These are phyloP conservation scores for Amanita inopinata DNA, from an alignment of 768 basidiomycete genomes.

Conservation along the genomic window DNA sequence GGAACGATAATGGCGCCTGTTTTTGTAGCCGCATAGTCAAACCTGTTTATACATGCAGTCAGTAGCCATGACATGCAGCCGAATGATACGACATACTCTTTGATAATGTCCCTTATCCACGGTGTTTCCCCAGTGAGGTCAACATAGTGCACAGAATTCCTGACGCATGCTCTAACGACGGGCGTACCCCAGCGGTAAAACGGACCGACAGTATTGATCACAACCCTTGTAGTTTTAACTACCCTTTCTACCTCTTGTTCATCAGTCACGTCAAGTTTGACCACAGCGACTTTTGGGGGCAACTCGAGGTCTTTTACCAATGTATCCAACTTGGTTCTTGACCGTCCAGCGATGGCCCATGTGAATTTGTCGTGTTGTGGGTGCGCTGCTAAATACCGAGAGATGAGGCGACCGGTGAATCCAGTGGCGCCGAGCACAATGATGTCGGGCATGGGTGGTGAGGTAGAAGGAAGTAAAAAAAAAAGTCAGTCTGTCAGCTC, in stretches of 20 bases:
- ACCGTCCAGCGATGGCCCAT: constrained; percentile 64
- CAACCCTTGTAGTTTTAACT: constrained; percentile 50
- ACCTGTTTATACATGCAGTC: constrained; percentile 30
- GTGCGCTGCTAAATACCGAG: constrained; percentile 57
- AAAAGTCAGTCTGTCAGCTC: too few species aligned
- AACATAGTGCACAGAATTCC: constrained; percentile 71
- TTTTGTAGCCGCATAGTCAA: constrained; percentile 62
- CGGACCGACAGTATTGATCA: constrained; percentile 74
- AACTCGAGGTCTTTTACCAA: constrained; percentile 40
- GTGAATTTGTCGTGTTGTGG: constrained; percentile 50
- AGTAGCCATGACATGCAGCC: constrained; percentile 5
- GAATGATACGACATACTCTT: constrained; percentile 31
- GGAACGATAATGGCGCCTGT: constrained; percentile 72
- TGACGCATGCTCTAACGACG: constrained; percentile 68
- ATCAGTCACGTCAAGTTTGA: constrained; percentile 53
- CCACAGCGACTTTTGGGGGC: constrained; percentile 30
- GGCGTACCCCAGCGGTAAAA: constrained; percentile 65
- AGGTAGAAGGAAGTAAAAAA: background rate
- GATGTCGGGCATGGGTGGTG: constrained; percentile 32
- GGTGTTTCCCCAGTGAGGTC: constrained; percentile 71
- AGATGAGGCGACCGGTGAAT: constrained; percentile 61
- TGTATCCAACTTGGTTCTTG: constrained; percentile 45
- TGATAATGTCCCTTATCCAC: constrained; percentile 58
- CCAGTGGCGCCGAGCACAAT: constrained; percentile 72
- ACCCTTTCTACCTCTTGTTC: constrained; percentile 41